These are phyloP conservation scores for Lactarius vividus DNA, from an alignment of 768 basidiomycete species.

Conservation along the genomic window DNA sequence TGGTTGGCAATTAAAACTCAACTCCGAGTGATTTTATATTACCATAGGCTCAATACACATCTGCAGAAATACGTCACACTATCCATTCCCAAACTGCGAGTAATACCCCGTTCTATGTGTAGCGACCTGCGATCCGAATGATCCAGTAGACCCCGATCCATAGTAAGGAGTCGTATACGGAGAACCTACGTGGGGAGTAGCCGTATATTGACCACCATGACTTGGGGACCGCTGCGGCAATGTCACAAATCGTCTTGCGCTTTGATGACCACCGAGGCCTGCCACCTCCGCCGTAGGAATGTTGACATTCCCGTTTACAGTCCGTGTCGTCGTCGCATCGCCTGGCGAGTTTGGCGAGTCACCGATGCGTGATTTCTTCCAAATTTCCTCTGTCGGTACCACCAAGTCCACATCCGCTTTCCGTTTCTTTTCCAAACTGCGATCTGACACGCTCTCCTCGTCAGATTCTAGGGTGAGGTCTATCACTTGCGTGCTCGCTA, in stretches of 20 bases:
- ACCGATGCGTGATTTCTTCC: constrained; percentile 63
- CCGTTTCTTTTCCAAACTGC: constrained; percentile 56
- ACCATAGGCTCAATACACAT: background rate
- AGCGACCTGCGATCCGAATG: constrained; percentile 22
- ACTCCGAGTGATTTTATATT: background rate
- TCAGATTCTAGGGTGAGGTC: constrained; percentile 83
- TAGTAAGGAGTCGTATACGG: constrained; percentile 22
- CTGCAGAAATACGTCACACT: constrained; percentile 4
- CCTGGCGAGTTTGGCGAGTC: constrained; percentile 24
- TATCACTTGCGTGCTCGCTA: constrained; percentile 52
- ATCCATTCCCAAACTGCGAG: constrained; percentile 21
- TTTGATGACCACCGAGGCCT: constrained; percentile 21
- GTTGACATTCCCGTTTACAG: constrained; percentile 24
- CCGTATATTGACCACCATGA: constrained; percentile 10
- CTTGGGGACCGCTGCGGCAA: constrained; percentile 17
- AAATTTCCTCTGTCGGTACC: constrained; percentile 63
- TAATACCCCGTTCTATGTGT: constrained; percentile 24
- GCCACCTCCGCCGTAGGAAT: constrained; percentile 17
- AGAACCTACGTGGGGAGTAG: constrained; percentile 9
- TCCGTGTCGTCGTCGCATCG: constrained; percentile 20
- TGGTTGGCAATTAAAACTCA: background rate
- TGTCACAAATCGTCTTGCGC: constrained; percentile 27
- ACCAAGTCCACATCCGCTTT: constrained; percentile 48
- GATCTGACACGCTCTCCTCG: constrained; percentile 51
- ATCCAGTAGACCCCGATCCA: constrained; percentile 4